phyloP scores from a whole-genome alignment of 1,284 basidiomycete genomes.

The Trichosporon sp. region DNA sequence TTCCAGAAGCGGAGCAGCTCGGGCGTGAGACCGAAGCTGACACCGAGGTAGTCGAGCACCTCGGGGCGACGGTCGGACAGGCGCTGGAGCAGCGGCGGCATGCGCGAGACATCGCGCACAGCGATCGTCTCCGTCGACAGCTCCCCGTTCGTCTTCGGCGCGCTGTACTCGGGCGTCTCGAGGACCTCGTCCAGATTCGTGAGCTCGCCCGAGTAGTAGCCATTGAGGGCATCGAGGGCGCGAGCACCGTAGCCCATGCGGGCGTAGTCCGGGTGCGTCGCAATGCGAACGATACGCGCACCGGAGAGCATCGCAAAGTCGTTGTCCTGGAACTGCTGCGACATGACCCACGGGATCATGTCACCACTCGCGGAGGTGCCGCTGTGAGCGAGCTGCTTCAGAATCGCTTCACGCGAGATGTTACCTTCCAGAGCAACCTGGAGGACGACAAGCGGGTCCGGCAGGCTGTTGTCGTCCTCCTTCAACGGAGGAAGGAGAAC shows the following conservation, averaged over 20 bases:
- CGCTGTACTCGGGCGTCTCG: neutral
- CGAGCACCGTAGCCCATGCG: constrained; percentile 98
- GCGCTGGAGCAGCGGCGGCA: constrained; percentile 90
- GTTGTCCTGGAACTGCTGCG: constrained; percentile 88
- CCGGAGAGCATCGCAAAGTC: constrained; percentile 90
- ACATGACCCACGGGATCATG: constrained; percentile 95
- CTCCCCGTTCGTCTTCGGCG: constrained; percentile 36
- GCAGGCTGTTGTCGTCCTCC: constrained; percentile 76
- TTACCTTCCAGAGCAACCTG: constrained; percentile 95
- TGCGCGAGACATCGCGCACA: constrained; percentile 66
- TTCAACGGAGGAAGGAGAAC: constrained; percentile 87
- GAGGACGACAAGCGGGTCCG: constrained; percentile 89
- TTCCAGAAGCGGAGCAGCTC: constrained; percentile 96
- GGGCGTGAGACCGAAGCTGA: constrained; percentile 90
- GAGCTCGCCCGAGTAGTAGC: constrained; percentile 88
- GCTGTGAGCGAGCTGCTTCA: constrained; percentile 68
- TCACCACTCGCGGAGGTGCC: constrained; percentile 64
- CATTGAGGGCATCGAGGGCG: constrained; percentile 77
- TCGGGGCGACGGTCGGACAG: constrained; percentile 88
- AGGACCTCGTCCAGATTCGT: constrained; percentile 74
- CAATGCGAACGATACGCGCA: constrained; percentile 85
- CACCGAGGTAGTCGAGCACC: constrained; percentile 87
- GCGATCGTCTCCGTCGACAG: constrained; percentile 69
- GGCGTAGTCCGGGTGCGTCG: constrained; percentile 94
- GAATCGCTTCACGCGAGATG: constrained; percentile 77